Evolutionary conservation across 805 yeast genomes (phyloP).

Genomic region (Suhomyces sp.): DNA sequence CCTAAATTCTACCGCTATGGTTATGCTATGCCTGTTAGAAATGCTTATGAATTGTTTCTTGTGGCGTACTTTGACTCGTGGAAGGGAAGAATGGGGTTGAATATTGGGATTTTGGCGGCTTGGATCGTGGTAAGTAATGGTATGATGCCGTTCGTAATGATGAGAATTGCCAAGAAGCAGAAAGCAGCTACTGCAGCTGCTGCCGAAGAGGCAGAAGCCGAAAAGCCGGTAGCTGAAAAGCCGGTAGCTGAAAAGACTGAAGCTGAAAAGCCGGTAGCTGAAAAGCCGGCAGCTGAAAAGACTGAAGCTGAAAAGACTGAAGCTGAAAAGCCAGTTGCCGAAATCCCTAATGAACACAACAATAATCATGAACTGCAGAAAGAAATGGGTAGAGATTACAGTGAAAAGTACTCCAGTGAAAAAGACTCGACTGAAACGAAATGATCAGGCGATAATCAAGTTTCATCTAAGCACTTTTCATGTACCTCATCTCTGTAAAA

Average conservation of each 20-base stretch:
- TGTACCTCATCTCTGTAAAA: no score
- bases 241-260: not conserved
- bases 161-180: constrained; percentile 9
- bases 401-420: not conserved
- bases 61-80: constrained; percentile 32
- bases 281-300: not conserved
- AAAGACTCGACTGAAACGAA: not conserved
- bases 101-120: constrained; percentile 29
- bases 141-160: constrained; percentile 27
- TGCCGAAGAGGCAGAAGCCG: constrained; percentile 5
- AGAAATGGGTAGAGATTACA: not conserved
- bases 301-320: no score
- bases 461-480: not conserved
- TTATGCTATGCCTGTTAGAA: constrained; percentile 26
- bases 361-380: not conserved
- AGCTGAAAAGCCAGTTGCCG: no score
- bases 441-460: not conserved
- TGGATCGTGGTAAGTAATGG: constrained; percentile 30
- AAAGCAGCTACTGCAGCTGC: constrained; percentile 11
- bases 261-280: not conserved
- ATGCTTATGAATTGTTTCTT: constrained; percentile 29
- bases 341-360: not conserved
- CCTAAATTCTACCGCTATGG: constrained; percentile 30
- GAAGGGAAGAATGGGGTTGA: constrained; percentile 33
- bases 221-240: not conserved